Base-by-base conservation (phyloP, 495 filamentous ascomycete species). In the Aspergillus olivimuriae region DNA sequence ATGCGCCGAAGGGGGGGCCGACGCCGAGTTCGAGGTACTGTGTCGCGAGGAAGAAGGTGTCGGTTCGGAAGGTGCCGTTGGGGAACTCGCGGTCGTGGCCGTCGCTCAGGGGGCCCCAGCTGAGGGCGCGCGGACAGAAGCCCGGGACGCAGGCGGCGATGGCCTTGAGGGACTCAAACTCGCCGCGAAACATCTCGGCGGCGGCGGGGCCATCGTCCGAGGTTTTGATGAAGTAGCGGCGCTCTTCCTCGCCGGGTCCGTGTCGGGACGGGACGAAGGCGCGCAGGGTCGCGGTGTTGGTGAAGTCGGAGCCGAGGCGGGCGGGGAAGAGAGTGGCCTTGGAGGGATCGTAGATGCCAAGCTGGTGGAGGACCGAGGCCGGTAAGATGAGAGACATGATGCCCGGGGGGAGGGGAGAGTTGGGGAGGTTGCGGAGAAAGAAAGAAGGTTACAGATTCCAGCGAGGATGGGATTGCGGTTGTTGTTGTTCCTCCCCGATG, bases 151-250 rank as follows among this genome's bases (percentile, higher is more conserved):
- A 68, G 45, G 62, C 42, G 55, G 86, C 78, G 58, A 95, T 82
- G 21, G 87, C 85, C 56, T 89, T 88, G 40, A 95, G 78, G 14
- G 86, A 92, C 37, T 76, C 74, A 62, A 86, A 84, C 69, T 96
- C 90, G 23, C 89, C 87, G 69, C 68, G 69, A 58, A 95, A 94
- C 87, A 95, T 95, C 28, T 81, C 58, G 43, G 77, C 73, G 16
- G 86, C 78, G 10, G 80, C 72, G 23, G 66, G 48, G 2, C 83
- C 82, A 8, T 67, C 65, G 9, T 56, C 30, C 2, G 80, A 85
- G 0, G 79, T 91, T 62, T 96, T 95, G 58, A 95, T 71, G 56
- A 96, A 96, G 65, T 79, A 91, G 10, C 68, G 65, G 22, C 77
- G 75, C 26, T 78, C 68, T 50, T 72, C 65, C 31, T 78, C 76